Conservation (phyloP, 257 asterid genomes). For the Salvia splendens region DNA sequence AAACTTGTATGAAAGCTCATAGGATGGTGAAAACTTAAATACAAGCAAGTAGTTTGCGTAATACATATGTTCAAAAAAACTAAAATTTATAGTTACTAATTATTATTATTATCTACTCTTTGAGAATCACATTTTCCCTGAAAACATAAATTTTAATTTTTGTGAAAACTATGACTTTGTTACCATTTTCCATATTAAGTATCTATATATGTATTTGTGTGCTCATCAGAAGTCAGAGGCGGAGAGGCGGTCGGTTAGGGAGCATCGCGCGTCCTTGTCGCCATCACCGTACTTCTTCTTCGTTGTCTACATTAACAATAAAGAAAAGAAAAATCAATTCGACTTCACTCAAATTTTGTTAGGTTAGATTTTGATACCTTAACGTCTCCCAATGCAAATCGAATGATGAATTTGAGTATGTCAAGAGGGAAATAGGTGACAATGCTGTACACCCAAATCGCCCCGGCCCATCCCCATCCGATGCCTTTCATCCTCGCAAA, state of each 20-base stretch:
- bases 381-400: conserved; percentile 35
- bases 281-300: conserved; percentile 49
- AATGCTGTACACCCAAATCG: conserved; percentile 68
- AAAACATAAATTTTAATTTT: neutral
- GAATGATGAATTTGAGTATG: conserved; percentile 62
- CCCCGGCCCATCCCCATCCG: conserved; percentile 84
- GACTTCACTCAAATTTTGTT: no score
- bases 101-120: neutral
- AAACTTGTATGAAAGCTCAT: neutral
- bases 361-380: conserved; percentile 43
- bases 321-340: neutral
- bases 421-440: conserved; percentile 72
- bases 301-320: neutral
- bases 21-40: neutral
- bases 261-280: conserved; percentile 61
- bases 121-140: conserved; percentile 9
- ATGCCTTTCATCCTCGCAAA: conserved; percentile 68
- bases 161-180: neutral
- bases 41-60: neutral
- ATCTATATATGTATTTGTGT: neutral
- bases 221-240: conserved; percentile 6
- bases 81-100: neutral
- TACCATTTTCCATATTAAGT: neutral
- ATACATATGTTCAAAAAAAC: neutral
- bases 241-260: conserved; percentile 51